Evolutionary conservation across 345 rosid species (phyloP), one percentile per base, ranked within the genome.

Genomic region (Tarenaya hassleriana): DNA sequence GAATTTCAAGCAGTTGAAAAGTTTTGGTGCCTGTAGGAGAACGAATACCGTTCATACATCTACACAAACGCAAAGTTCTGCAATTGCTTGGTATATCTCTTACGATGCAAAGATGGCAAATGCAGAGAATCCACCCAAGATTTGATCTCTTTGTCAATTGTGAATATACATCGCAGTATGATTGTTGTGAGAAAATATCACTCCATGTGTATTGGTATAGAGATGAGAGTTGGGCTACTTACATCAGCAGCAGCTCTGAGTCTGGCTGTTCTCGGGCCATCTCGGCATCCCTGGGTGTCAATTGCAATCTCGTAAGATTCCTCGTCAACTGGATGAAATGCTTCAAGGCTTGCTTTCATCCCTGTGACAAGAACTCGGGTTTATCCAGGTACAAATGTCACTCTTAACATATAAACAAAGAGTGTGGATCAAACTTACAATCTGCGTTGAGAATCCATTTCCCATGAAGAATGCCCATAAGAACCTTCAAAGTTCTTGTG

Each of bases 241-340:
- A 81, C 97, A 58, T 78, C 72, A 61, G 68, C 31, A 48, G 73
- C 59, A 33, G 55, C 77, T 64, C 79, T 69, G 33, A 81, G 75
- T 73, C 97, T 78, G 62, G 88, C 95, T 18, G 73, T 63, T 71
- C 61, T 79, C 0, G 95, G 94, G 59, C 95, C 97, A 55, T 74
- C 61, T 2, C 53, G 35, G 60, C 80, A 72, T 19, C 95, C 97
- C 62, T 83, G 80, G 50, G 72, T 81, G 75, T 90, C 95, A 4
- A 76, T 67, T 34, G 69, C 56, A 52, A 90, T 65, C 76, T 86
- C 97, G 49, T 72, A 90, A 46, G 73, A 63, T 57, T 83, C 97
- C 71, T 90, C 95, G 39, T 56, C 56, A 34, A 80, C 80, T 14
- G 64, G 71, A 45, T 6, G 20, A 66, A 32, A 69, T 41, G 79